phyloP scores from a whole-genome alignment of 2,329 filamentous ascomycete species.

The Claviceps cyperi region DNA sequence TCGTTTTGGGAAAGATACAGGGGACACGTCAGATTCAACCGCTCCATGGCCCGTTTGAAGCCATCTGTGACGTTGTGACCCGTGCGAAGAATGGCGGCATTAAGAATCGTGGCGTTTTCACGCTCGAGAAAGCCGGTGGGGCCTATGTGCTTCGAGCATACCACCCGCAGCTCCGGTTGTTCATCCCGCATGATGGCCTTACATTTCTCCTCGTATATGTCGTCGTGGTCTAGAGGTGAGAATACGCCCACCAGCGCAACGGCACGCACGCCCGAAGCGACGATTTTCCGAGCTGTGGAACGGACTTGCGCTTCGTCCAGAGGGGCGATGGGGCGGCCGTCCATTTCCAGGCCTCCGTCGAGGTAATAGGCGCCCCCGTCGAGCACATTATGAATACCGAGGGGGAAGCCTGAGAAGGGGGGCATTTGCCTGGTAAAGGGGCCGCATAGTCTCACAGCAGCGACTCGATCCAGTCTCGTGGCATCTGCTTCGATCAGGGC shows the following conservation, averaged over 20 bases:
- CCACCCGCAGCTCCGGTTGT: conserved; percentile 21
- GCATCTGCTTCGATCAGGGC: conserved; percentile 32
- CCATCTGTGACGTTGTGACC: conserved; percentile 30
- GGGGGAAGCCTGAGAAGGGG: conserved; percentile 31
- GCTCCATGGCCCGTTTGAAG: conserved; percentile 31
- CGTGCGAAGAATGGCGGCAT: conserved; percentile 34
- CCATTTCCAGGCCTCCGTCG: conserved; percentile 32
- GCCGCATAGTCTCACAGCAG: conserved; percentile 30
- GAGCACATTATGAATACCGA: conserved; percentile 24
- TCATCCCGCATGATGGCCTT: conserved; percentile 22
- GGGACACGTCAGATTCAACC: conserved; percentile 26
- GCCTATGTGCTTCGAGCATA: conserved; percentile 29
- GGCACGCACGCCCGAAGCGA: conserved; percentile 19
- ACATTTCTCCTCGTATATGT: conserved; percentile 25
- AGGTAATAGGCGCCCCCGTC: conserved; percentile 27
- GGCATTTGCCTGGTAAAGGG: conserved; percentile 29
- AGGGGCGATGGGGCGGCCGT: conserved; percentile 28
- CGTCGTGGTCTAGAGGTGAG: conserved; percentile 28
- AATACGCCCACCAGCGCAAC: conserved; percentile 31
- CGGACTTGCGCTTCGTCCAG: conserved; percentile 24
- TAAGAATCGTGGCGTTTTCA: conserved; percentile 41
- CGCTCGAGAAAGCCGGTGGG: conserved; percentile 29
- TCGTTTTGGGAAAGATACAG: conserved; percentile 39
- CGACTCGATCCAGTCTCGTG: conserved; percentile 27
- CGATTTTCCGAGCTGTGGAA: conserved; percentile 18